Evolutionary conservation across 2,329 filamentous ascomycete species (phyloP), one percentile per base, ranked within the genome.

Genomic region (Triangularia setosa): DNA sequence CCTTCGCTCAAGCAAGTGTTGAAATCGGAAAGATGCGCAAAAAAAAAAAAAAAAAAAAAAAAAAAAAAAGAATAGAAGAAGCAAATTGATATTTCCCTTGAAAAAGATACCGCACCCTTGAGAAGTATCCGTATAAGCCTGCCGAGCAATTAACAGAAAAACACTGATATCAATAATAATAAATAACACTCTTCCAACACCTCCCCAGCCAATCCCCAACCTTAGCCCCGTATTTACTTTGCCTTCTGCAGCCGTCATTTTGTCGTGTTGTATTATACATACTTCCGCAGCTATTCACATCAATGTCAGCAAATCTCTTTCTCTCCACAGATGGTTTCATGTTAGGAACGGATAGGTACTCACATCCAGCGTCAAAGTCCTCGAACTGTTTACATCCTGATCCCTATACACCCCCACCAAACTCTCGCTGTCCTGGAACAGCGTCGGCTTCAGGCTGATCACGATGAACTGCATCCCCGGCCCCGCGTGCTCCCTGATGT

Each of bases 381-480:
- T 90, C 71, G 91, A 96, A 73, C 90, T 96, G 79, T 98, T 99
- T 64, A 92, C 91, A 63, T 89, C 88, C 79, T 99, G 95, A 74
- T 99, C 96, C 69, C 95, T 85, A 81, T 97, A 98, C 11, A 99
- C 93, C 60, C 95, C 95, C 4, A 99, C 93, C 71, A 99, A 78
- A 67, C 93, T 96, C 82, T 99, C 93, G 74, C 92, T 97, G 76
- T 96, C 91, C 79, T 99, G 93, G 80, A 98, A 99, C 63, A 99
- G 82, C 1, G 93, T 93, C 0, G 93, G 91, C 84, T 99, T 99
- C 75, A 99, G 84, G 79, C 89, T 93, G 77, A 99, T 99, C 70
- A 99, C 95, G 66, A 99, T 96, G 72, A 99, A 99, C 77, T 99
- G 95, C 93, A 98, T 98, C 14, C 96, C 96, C 1, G 95, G 95